phyloP scores from a whole-genome alignment of 345 rosid species.

The Noccaea bulbosa region DNA sequence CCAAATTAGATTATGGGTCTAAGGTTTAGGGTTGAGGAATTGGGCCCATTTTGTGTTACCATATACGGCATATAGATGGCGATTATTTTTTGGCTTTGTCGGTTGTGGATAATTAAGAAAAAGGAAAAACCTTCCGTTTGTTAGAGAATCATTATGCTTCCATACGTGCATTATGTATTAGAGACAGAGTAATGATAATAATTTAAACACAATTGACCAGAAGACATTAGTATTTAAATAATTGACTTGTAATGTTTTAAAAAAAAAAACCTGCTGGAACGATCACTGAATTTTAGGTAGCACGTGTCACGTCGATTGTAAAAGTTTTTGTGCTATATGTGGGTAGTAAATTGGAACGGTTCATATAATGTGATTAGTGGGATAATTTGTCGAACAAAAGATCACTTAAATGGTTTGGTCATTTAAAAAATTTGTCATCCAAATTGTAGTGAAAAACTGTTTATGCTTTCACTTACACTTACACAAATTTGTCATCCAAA shows the following conservation, averaged over 20 bases:
- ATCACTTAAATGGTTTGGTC: not conserved
- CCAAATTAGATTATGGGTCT: not conserved
- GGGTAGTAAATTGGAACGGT: not conserved
- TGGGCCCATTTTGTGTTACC: not conserved
- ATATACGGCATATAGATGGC: not conserved
- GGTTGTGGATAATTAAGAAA: not conserved
- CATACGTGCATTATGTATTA: constrained; percentile 16
- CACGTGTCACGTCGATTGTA: constrained; percentile 27
- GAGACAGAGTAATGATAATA: not conserved
- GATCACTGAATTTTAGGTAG: constrained; percentile 18
- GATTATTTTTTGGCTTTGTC: not conserved
- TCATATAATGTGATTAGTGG: not conserved
- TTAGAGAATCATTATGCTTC: constrained; percentile 20
- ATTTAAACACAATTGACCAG: not conserved
- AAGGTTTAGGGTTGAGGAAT: not conserved
- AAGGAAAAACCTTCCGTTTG: not conserved
- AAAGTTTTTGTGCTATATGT: not conserved
- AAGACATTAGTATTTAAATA: not conserved
- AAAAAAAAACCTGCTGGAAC: not conserved
- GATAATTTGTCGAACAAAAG: too few relatives aligned
- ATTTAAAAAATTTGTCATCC: not conserved
- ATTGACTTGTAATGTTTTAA: constrained; percentile 7
- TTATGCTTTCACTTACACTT: not conserved
- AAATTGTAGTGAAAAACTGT: not conserved
- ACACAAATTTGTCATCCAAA: too few relatives aligned